These are phyloP conservation scores for Centaurea solstitialis DNA, from an alignment of 129 eudicot species.

Conservation along the genomic window DNA sequence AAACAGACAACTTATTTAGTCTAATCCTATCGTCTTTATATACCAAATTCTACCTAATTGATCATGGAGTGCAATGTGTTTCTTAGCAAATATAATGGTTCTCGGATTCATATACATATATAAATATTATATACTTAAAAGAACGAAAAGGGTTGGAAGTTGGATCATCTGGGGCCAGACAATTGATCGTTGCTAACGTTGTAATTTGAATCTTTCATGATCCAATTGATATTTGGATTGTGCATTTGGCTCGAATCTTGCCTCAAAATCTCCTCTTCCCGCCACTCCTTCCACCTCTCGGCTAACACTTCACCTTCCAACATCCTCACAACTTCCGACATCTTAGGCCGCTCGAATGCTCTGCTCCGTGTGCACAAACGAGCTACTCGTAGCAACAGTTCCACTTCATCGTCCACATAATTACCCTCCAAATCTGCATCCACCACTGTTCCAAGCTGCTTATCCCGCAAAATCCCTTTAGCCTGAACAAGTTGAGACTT, in stretches of 20 bases:
- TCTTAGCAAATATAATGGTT: too few relatives aligned
- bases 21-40: too few relatives aligned
- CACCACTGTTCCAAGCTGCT: constrained; percentile 61
- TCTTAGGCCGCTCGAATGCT: constrained; percentile 68
- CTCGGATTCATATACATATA: background rate
- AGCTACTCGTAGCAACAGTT: constrained; percentile 69
- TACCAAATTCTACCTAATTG: too few relatives aligned
- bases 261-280: constrained; percentile 51
- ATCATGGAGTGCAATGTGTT: too few relatives aligned
- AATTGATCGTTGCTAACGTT: constrained; percentile 53
- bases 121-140: constrained; percentile 29
- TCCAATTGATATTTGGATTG: constrained; percentile 39
- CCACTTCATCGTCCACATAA: constrained; percentile 58
- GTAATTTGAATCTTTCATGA: constrained; percentile 51
- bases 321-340: constrained; percentile 94
- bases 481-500: constrained; percentile 37
- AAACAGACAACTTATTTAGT: too few relatives aligned
- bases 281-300: constrained; percentile 85
- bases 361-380: constrained; percentile 68
- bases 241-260: constrained; percentile 43
- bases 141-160: background rate
- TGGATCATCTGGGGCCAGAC: constrained; percentile 68
- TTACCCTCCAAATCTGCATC: constrained; percentile 60
- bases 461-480: constrained; percentile 64
- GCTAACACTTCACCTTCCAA: constrained; percentile 86